Percentiles rank a stretch among this genome's conserved stretches.
phyloP scores from a whole-genome alignment of 495 filamentous ascomycete species.

The Astrocystis sublimbata region DNA sequence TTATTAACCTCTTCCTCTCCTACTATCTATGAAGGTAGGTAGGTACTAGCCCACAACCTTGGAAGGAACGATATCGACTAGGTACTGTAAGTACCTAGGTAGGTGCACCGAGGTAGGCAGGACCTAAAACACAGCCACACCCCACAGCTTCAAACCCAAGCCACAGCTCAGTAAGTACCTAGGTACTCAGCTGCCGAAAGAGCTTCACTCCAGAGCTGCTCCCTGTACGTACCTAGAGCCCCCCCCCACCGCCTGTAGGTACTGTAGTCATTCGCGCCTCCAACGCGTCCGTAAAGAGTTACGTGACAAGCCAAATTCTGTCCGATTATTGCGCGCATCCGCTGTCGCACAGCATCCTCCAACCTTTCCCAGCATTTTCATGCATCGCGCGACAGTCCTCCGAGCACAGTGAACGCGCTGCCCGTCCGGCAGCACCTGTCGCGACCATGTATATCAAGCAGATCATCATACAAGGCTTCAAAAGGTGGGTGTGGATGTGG shows the following conservation, averaged over 20 bases:
- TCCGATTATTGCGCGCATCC: slow-evolving; percentile 3
- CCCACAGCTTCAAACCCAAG: too few species aligned
- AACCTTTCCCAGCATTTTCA: background rate
- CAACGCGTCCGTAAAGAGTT: slow-evolving; percentile 24
- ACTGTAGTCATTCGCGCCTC: slow-evolving; percentile 13
- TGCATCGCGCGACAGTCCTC: slow-evolving; percentile 26
- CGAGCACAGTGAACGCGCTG: slow-evolving; percentile 30
- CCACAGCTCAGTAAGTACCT: too few species aligned
- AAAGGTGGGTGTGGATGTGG: slow-evolving; percentile 64
- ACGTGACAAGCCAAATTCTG: slow-evolving; percentile 16
- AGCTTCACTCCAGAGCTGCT: too few species aligned
- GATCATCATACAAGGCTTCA: slow-evolving; percentile 99
- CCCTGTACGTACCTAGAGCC: background rate
- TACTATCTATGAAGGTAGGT: too few species aligned
- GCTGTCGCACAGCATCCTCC: slow-evolving; percentile 7
- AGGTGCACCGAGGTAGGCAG: too few species aligned
- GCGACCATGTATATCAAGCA: slow-evolving; percentile 96
- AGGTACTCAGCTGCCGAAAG: too few species aligned
- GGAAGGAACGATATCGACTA: too few species aligned
- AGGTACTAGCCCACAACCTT: too few species aligned
- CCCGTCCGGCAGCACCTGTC: slow-evolving; percentile 34
- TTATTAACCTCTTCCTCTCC: too few species aligned
- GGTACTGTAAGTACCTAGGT: too few species aligned
- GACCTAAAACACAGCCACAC: too few species aligned
- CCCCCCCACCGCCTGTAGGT: slow-evolving; percentile 10